Percentiles rank a stretch among this genome's conserved stretches.
These are phyloP conservation scores for Plasmodiophora brassicae DNA, from an alignment of 208 protist genomes.

Conservation along the genomic window DNA sequence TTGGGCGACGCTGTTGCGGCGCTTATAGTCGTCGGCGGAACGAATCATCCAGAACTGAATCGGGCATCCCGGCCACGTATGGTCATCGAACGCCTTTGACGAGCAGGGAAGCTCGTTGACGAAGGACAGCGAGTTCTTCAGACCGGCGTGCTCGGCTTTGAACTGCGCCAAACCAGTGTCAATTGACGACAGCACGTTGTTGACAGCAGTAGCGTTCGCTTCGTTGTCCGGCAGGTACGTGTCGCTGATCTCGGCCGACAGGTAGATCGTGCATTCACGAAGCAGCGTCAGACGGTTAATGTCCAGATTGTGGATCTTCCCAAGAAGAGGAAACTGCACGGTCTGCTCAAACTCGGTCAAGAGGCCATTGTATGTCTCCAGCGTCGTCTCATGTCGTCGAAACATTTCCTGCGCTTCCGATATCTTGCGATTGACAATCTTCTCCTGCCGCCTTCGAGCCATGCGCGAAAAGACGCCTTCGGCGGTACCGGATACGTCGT, in stretches of 20 bases:
- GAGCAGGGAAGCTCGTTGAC: background rate
- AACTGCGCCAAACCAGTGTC: background rate
- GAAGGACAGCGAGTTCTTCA: background rate
- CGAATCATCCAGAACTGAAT: background rate
- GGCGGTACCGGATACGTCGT: background rate
- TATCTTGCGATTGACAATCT: background rate
- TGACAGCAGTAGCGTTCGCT: background rate
- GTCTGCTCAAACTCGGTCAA: background rate
- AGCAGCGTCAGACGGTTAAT: background rate
- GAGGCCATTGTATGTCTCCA: background rate
- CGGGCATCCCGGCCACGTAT: constrained; percentile 10
- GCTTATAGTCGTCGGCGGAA: too few species aligned
- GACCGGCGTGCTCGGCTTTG: background rate
- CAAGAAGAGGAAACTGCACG: background rate
- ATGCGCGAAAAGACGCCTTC: background rate
- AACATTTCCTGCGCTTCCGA: background rate
- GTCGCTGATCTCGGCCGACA: background rate
- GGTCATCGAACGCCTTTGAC: background rate
- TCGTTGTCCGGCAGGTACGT: background rate
- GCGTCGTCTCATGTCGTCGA: background rate
- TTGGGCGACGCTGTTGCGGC: too few species aligned
- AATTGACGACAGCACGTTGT: background rate
- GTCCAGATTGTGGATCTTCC: background rate
- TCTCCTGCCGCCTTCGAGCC: background rate
- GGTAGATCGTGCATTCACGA: background rate